phyloP scores from a whole-genome alignment of 495 filamentous ascomycete species.

The Chaetomium fimeti region DNA sequence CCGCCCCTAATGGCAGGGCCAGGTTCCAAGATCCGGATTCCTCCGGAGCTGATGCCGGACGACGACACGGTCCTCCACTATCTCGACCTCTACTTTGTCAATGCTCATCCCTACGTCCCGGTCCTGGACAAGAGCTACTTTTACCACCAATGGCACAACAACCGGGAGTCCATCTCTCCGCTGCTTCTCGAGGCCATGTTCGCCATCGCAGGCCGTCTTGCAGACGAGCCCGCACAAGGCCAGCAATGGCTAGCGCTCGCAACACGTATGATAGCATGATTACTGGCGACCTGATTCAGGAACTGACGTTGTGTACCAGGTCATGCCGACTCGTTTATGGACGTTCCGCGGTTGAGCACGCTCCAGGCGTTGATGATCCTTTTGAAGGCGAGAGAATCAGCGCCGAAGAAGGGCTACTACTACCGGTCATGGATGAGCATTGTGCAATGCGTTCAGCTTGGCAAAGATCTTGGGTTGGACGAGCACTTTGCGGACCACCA shows the following conservation, averaged over 20 bases:
- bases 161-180: constrained; percentile 83
- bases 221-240: constrained; percentile 78
- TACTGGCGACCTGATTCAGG: not conserved
- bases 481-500: constrained; percentile 80
- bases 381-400: constrained; percentile 85
- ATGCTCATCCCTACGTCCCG: constrained; percentile 96
- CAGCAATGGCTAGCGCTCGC: constrained; percentile 94
- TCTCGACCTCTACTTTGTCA: constrained; percentile 88
- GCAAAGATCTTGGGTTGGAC: constrained; percentile 85
- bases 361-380: constrained; percentile 88
- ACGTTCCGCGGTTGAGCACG: constrained; percentile 88
- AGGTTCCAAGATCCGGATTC: constrained; percentile 79
- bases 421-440: constrained; percentile 98
- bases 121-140: constrained; percentile 82
- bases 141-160: constrained; percentile 88
- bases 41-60: constrained; percentile 88
- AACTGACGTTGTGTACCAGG: constrained; percentile 51
- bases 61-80: constrained; percentile 80
- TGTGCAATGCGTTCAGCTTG: constrained; percentile 88
- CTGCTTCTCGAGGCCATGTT: constrained; percentile 94
- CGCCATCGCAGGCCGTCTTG: constrained; percentile 79
- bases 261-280: constrained; percentile 62
- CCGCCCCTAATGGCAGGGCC: constrained; percentile 65
- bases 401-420: constrained; percentile 92
- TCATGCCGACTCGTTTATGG: constrained; percentile 94